Percentiles rank a stretch among this genome's conserved stretches.
phyloP scores from a whole-genome alignment of 2,329 filamentous ascomycete genomes.

The Emmonsiellopsis sp. region DNA sequence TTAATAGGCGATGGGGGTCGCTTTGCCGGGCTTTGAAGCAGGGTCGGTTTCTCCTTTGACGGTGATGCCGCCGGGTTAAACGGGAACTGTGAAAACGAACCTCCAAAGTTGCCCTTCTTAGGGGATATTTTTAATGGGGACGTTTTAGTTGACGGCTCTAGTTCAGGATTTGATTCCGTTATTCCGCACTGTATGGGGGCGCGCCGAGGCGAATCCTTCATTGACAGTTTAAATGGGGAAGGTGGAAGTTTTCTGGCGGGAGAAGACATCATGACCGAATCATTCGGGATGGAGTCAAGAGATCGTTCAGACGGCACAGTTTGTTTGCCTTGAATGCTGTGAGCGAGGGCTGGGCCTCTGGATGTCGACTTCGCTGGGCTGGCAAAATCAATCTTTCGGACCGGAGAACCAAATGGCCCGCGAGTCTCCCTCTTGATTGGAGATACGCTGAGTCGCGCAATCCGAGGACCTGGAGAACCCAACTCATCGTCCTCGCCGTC shows the following conservation, averaged over 20 bases:
- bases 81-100: constrained; percentile 27
- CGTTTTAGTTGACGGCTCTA: constrained; percentile 7
- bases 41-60: constrained; percentile 25
- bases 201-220: constrained; percentile 34
- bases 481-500: constrained; percentile 35
- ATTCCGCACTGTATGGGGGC: constrained; percentile 19
- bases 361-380: constrained; percentile 8
- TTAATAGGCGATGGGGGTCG: constrained; percentile 34
- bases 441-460: constrained; percentile 22
- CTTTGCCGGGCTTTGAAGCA: constrained; percentile 38
- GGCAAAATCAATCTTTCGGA: constrained; percentile 31
- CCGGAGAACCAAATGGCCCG: constrained; percentile 24
- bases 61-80: constrained; percentile 26
- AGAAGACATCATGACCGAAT: constrained; percentile 31
- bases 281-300: constrained; percentile 17
- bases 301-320: not conserved
- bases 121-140: constrained; percentile 37
- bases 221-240: constrained; percentile 35
- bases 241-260: constrained; percentile 36
- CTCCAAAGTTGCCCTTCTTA: constrained; percentile 30
- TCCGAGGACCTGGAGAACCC: constrained; percentile 26
- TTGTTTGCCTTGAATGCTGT: not conserved
- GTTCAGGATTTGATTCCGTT: constrained; percentile 10
- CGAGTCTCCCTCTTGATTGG: constrained; percentile 24
- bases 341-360: no score